These are phyloP conservation scores for Scenedesmus sp. DNA, from an alignment of 163 green algal species.

Conservation along the genomic window DNA sequence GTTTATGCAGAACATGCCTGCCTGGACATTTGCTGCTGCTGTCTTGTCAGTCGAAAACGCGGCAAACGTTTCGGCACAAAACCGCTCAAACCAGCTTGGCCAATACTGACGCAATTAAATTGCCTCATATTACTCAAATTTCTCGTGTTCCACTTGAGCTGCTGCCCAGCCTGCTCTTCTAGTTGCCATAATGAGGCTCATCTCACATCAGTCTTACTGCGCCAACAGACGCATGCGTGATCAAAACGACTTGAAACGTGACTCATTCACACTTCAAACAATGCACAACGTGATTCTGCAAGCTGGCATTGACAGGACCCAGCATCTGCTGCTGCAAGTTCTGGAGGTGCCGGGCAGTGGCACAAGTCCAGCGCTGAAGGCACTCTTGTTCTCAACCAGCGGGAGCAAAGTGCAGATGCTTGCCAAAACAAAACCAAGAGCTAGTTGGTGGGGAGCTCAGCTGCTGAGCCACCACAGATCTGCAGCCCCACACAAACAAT, in stretches of 20 bases:
- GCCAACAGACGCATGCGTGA: too few relatives aligned
- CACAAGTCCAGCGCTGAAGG: not conserved
- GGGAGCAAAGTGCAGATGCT: too few relatives aligned
- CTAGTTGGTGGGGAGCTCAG: not conserved
- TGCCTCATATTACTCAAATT: too few relatives aligned
- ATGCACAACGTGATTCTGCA: not conserved
- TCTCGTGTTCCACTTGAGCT: too few relatives aligned
- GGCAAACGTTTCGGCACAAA: not conserved
- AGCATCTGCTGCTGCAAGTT: not conserved
- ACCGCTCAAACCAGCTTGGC: not conserved
- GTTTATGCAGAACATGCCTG: not conserved
- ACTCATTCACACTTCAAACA: too few relatives aligned
- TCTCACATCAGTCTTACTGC: too few relatives aligned
- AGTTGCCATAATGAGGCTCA: too few relatives aligned
- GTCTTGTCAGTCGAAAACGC: not conserved
- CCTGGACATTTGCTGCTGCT: not conserved
- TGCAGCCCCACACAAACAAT: not conserved
- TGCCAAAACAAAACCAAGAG: too few relatives aligned
- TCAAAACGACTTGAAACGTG: too few relatives aligned
- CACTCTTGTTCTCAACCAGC: not conserved
- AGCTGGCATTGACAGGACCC: not conserved
- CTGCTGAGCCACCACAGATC: not conserved
- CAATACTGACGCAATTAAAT: too few relatives aligned
- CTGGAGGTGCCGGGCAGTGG: not conserved
- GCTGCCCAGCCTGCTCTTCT: too few relatives aligned